These are phyloP conservation scores for Diospyros kaki DNA, from an alignment of 148 eudicot species.

Conservation along the genomic window DNA sequence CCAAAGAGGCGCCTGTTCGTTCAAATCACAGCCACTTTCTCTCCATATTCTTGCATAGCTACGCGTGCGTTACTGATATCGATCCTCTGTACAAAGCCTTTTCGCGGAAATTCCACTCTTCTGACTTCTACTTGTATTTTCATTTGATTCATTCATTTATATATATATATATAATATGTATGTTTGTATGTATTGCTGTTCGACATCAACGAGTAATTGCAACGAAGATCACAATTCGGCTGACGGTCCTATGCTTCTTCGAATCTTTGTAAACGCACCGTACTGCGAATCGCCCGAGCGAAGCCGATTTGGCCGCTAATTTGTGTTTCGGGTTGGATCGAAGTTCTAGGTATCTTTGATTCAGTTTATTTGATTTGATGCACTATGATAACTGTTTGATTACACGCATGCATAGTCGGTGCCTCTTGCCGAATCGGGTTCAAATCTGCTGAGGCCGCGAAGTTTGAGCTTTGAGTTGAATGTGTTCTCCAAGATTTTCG, in stretches of 20 bases:
- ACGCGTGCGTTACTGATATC: background rate
- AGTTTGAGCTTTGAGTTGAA: background rate
- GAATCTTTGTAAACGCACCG: background rate
- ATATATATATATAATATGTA: too few species aligned
- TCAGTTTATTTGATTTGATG: slow-evolving; percentile 4
- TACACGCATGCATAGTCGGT: background rate
- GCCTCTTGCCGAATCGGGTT: background rate
- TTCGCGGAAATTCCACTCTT: background rate
- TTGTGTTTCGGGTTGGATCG: background rate
- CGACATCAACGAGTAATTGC: background rate
- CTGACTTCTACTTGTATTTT: background rate
- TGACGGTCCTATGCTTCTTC: background rate
- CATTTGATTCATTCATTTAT: background rate
- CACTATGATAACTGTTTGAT: slow-evolving; percentile 5
- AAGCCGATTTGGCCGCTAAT: background rate
- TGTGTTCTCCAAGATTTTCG: background rate
- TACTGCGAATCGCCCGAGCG: background rate
- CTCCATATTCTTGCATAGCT: background rate
- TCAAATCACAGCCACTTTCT: background rate
- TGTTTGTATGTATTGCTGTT: background rate
- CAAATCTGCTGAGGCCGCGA: background rate
- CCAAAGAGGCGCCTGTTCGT: too few species aligned
- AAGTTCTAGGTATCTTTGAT: slow-evolving; percentile 2
- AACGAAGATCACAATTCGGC: background rate
- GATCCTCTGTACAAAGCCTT: too few species aligned